phyloP scores from a whole-genome alignment of 108 stramenopile species.

The Cyclostephanos tholiformis region DNA sequence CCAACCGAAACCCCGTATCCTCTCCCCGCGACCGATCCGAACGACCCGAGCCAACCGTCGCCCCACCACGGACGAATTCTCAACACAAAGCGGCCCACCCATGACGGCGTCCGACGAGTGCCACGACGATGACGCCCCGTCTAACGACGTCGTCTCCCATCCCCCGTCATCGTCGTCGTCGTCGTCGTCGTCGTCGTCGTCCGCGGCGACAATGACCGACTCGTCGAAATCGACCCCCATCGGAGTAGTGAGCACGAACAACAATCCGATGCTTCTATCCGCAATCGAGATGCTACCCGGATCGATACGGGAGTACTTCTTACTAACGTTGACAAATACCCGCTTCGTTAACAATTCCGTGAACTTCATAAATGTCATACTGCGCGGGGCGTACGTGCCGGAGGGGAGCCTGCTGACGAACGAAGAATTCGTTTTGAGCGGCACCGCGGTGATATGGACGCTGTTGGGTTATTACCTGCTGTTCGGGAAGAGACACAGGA shows the following conservation, averaged over 20 bases:
- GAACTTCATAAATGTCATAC: slow-evolving; percentile 31
- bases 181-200: not conserved
- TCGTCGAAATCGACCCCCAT: too few species aligned
- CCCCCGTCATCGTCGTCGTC: not conserved
- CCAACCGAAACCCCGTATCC: too few species aligned
- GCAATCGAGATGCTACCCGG: slow-evolving; percentile 13
- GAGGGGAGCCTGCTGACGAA: slow-evolving; percentile 46
- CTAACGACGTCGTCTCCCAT: not conserved
- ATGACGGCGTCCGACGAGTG: not conserved
- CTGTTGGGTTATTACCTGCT: slow-evolving; percentile 58
- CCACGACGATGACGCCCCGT: not conserved
- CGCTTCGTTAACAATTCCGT: slow-evolving; percentile 33
- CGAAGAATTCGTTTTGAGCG: slow-evolving; percentile 51
- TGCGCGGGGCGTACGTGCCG: slow-evolving; percentile 33
- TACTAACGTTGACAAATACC: slow-evolving; percentile 26
- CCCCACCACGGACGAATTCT: too few species aligned
- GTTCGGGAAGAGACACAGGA: slow-evolving; percentile 67
- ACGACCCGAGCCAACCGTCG: too few species aligned
- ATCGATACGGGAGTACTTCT: slow-evolving; percentile 41
- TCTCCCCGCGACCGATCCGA: too few species aligned
- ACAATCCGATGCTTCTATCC: slow-evolving; percentile 13
- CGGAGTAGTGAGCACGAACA: not conserved
- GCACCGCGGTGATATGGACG: slow-evolving; percentile 47
- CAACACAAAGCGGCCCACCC: too few species aligned
- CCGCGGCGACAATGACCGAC: too few species aligned